These are phyloP conservation scores for Hippophae tibetana DNA, from an alignment of 306 rosid species.

Conservation along the genomic window DNA sequence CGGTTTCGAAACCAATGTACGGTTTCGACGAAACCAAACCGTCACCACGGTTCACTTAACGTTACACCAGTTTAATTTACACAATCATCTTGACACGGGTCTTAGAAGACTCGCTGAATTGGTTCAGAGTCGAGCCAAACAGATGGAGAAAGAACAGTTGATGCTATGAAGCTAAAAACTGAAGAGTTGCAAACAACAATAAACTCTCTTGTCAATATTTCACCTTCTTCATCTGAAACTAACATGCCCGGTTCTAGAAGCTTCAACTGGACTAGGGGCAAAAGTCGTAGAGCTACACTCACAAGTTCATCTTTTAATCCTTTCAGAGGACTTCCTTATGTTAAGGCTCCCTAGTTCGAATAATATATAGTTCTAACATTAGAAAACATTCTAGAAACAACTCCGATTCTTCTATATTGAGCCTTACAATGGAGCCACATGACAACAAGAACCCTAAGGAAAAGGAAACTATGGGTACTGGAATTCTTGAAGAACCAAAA, in stretches of 20 bases:
- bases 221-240: conserved; percentile 26
- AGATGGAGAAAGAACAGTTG: conserved; percentile 20
- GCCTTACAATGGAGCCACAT: conserved; percentile 17
- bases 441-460: conserved; percentile 23
- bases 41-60: too few species aligned
- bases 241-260: conserved; percentile 16
- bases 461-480: conserved; percentile 1
- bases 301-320: conserved; percentile 21
- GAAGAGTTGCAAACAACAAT: conserved; percentile 36
- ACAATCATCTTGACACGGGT: conserved; percentile 10
- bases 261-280: conserved; percentile 30
- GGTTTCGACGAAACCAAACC: too few species aligned
- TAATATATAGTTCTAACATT: conserved; percentile 19
- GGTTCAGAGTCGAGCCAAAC: conserved; percentile 19
- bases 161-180: conserved; percentile 26
- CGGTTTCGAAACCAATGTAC: too few species aligned
- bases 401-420: conserved; percentile 18
- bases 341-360: conserved; percentile 19
- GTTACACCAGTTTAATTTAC: too few species aligned
- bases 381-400: conserved; percentile 25
- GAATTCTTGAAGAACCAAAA: not conserved
- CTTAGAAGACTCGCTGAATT: conserved; percentile 22
- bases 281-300: conserved; percentile 39
- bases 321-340: conserved; percentile 19
- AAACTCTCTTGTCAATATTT: conserved; percentile 28